Evolutionary conservation across 768 basidiomycete species (phyloP).

Genomic region (Daedaleopsis nitida): DNA sequence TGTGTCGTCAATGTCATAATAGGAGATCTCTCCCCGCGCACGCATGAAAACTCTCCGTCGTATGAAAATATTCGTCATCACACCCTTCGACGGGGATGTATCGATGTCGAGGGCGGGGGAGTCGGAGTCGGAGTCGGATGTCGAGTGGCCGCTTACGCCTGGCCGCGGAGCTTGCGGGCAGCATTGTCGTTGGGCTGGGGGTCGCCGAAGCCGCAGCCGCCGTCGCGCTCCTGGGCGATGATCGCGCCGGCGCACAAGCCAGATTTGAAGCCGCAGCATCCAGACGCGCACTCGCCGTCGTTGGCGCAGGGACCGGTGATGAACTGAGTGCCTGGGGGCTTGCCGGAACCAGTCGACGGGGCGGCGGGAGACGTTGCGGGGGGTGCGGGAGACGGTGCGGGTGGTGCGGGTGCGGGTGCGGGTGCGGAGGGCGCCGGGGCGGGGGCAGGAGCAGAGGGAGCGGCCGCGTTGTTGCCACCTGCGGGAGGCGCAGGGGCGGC

Average conservation of each 20-base stretch:
- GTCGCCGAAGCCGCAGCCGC: slow-evolving; percentile 29
- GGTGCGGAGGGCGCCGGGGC: no score
- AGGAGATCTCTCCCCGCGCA: no score
- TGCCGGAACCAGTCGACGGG: background rate
- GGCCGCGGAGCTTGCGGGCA: slow-evolving; percentile 16
- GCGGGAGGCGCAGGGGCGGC: no score
- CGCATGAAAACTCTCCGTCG: no score
- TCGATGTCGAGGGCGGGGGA: no score
- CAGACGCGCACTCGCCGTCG: slow-evolving; percentile 29
- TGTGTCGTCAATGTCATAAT: no score
- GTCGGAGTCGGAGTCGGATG: no score
- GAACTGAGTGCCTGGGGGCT: slow-evolving; percentile 17
- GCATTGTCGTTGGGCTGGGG: slow-evolving; percentile 27
- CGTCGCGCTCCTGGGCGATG: slow-evolving; percentile 29
- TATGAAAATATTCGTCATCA: no score
- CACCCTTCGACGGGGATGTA: no score
- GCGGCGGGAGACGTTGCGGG: background rate
- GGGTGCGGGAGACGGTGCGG: background rate
- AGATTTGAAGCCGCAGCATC: slow-evolving; percentile 28
- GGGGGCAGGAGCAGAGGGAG: no score
- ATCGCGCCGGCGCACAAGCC: slow-evolving; percentile 30
- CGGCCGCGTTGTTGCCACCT: no score
- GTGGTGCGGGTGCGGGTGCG: no score
- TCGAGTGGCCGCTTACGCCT: background rate
- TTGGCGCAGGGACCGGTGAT: slow-evolving; percentile 21